These are phyloP conservation scores for Gomphus bonarii DNA, from an alignment of 1,284 basidiomycete species.

Conservation along the genomic window DNA sequence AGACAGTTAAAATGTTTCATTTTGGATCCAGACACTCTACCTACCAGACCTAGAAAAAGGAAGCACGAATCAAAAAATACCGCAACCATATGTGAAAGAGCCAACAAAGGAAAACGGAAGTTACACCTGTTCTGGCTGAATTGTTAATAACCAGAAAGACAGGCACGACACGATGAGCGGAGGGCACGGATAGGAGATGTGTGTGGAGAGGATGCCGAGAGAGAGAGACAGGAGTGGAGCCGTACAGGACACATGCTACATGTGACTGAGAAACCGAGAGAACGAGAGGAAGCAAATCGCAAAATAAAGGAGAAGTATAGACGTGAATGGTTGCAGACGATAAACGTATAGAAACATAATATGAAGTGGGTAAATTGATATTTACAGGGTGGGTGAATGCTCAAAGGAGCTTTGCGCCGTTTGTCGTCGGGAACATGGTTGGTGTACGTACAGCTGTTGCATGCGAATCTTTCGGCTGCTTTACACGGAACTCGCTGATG, in stretches of 20 bases:
- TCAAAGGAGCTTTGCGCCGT: conserved; percentile 9
- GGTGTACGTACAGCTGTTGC: conserved; percentile 22
- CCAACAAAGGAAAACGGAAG: conserved; percentile 11
- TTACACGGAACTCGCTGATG: conserved; percentile 63
- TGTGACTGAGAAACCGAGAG: conserved; percentile 9
- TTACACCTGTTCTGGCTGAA: not conserved
- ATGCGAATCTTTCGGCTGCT: conserved; percentile 43
- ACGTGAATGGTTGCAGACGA: conserved; percentile 7
- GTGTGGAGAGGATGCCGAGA: conserved; percentile 9
- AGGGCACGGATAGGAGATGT: not conserved
- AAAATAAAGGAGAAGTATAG: conserved; percentile 6
- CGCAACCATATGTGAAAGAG: conserved; percentile 8
- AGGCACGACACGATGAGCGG: conserved; percentile 3
- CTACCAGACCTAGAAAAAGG: conserved; percentile 7
- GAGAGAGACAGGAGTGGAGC: conserved; percentile 10
- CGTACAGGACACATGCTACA: conserved; percentile 13
- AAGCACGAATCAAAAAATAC: conserved; percentile 9
- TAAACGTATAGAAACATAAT: conserved; percentile 8
- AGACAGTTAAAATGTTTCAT: conserved; percentile 9
- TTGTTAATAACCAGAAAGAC: not conserved
- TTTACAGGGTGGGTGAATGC: conserved; percentile 6
- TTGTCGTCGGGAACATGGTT: conserved; percentile 19
- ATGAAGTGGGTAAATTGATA: not conserved
- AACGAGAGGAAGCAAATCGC: conserved; percentile 8
- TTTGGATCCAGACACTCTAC: conserved; percentile 11